Conservation (phyloP, 2,329 filamentous ascomycete species). For the Metarhizium album region DNA sequence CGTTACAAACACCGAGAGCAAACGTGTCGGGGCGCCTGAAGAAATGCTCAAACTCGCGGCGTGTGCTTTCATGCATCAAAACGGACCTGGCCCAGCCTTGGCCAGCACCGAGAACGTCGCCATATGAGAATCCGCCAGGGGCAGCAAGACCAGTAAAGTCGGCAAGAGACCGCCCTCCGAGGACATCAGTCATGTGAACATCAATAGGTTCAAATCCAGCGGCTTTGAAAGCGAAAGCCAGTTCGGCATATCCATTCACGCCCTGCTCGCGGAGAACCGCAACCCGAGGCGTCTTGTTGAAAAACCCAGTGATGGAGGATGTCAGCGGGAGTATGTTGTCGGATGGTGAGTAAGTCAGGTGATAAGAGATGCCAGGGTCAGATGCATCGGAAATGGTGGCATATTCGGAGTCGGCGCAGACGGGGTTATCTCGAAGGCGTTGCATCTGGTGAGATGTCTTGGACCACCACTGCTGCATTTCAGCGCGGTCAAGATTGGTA, state of each 20-base stretch:
- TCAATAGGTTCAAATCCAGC: constrained; percentile 89
- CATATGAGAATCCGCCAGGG: constrained; percentile 96
- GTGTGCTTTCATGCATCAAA: constrained; percentile 66
- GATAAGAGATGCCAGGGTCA: constrained; percentile 78
- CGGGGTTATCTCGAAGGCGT: constrained; percentile 76
- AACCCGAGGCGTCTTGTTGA: constrained; percentile 58
- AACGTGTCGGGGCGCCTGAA: constrained; percentile 87
- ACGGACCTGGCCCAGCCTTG: constrained; percentile 95
- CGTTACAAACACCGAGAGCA: constrained; percentile 89
- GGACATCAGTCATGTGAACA: constrained; percentile 93
- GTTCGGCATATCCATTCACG: constrained; percentile 92
- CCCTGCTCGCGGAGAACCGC: constrained; percentile 93
- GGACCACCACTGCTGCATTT: constrained; percentile 81
- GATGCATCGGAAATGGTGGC: constrained; percentile 60
- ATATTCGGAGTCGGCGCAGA: constrained; percentile 76
- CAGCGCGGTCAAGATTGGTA: constrained; percentile 56
- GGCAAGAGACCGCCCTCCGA: constrained; percentile 65
- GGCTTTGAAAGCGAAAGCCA: constrained; percentile 89
- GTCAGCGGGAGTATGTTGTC: constrained; percentile 60
- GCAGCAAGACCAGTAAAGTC: constrained; percentile 83
- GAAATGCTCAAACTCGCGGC: constrained; percentile 71
- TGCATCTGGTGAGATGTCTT: constrained; percentile 88
- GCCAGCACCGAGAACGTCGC: constrained; percentile 77
- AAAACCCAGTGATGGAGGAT: constrained; percentile 35
- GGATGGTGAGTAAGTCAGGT: constrained; percentile 66